These are phyloP conservation scores for Pleochaeta shiraiana DNA, from an alignment of 2,329 filamentous ascomycete species.

Conservation along the genomic window DNA sequence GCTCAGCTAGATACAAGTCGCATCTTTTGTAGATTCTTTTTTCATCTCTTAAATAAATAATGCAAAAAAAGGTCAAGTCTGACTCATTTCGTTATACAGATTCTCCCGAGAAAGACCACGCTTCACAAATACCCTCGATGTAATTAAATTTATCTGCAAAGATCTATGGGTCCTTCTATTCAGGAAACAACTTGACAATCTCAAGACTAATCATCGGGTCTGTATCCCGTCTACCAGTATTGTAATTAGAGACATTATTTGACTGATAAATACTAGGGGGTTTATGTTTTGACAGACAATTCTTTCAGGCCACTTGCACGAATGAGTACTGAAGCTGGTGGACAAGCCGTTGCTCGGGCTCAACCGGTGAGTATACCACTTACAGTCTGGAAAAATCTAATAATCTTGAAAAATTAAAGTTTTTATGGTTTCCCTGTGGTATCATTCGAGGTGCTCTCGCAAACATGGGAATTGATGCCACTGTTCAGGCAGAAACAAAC, in stretches of 20 bases:
- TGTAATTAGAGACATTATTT: not conserved
- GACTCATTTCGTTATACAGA: constrained; percentile 21
- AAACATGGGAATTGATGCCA: constrained; percentile 77
- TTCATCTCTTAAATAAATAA: no score
- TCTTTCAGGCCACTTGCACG: constrained; percentile 70
- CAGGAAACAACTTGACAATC: constrained; percentile 91
- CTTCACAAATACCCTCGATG: constrained; percentile 79
- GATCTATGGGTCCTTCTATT: constrained; percentile 92
- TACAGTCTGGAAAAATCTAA: not conserved
- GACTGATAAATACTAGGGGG: constrained; percentile 33
- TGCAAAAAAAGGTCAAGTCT: no score
- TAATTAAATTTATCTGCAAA: constrained; percentile 98
- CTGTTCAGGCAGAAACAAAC: constrained; percentile 72
- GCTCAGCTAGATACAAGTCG: no score
- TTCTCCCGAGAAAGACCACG: constrained; percentile 69
- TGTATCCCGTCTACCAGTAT: constrained; percentile 10
- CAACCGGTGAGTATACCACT: constrained; percentile 43
- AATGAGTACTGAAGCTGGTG: constrained; percentile 67
- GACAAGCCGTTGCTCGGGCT: constrained; percentile 50
- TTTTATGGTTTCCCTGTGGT: constrained; percentile 88
- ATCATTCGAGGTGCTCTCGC: constrained; percentile 80
- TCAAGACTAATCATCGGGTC: constrained; percentile 93
- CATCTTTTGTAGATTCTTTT: no score
- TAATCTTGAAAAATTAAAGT: constrained; percentile 27
- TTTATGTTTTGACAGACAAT: constrained; percentile 91